Evolutionary conservation across 495 filamentous ascomycete genomes (phyloP).

Genomic region (Neurospora sp.): DNA sequence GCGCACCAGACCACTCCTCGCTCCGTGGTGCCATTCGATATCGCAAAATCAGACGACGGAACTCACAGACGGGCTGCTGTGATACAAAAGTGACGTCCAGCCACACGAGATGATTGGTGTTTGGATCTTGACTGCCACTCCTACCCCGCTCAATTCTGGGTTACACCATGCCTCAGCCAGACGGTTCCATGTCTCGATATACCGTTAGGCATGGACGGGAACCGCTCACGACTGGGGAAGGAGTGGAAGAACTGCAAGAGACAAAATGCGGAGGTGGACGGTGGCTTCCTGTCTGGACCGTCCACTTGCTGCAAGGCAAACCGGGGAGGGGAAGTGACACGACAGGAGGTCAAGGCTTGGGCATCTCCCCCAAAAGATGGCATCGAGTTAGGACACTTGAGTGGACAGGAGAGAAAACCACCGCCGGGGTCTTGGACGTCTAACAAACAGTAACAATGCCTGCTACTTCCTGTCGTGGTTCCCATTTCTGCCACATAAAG

Average conservation of each 20-base stretch:
- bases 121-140: slow-evolving; percentile 15
- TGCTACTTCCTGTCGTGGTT: not conserved
- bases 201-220: not conserved
- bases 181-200: slow-evolving; percentile 1
- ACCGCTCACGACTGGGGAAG: not conserved
- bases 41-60: slow-evolving; percentile 5
- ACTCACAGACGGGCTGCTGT: slow-evolving; percentile 1
- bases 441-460: not conserved
- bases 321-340: not conserved
- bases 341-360: not conserved
- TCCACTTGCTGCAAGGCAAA: not conserved
- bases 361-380: not conserved
- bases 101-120: slow-evolving; percentile 19
- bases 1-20: not conserved
- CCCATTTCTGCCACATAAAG: slow-evolving; percentile 13
- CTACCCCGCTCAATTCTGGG: slow-evolving; percentile 20
- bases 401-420: not conserved
- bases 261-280: not conserved
- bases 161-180: slow-evolving; percentile 11
- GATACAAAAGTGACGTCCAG: slow-evolving; percentile 20
- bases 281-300: not conserved
- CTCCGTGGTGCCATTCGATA: slow-evolving; percentile 8
- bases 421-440: not conserved
- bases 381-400: not conserved
- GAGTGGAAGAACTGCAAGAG: not conserved